Percentiles rank a stretch among this genome's conserved stretches.
Conservation (phyloP, 306 rosid species). For the Cucurbita pepo region DNA sequence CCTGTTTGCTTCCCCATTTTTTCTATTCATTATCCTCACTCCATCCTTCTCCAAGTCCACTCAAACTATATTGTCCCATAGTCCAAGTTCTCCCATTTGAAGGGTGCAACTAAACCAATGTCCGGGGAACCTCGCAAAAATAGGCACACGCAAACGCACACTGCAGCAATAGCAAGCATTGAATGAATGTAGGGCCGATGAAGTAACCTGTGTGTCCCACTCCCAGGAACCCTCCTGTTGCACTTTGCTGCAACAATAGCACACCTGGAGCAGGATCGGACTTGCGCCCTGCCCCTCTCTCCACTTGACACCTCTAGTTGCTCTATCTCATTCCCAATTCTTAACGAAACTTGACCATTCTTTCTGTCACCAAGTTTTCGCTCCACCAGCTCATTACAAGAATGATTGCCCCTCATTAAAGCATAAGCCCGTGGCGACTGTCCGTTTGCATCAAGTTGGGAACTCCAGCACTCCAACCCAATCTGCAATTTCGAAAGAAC, state of each 20-base stretch:
- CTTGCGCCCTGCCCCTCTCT: slow-evolving; percentile 19
- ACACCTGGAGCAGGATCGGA: slow-evolving; percentile 55
- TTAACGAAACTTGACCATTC: slow-evolving; percentile 46
- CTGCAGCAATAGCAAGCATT: slow-evolving; percentile 78
- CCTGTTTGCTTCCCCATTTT: background rate
- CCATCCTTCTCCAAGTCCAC: background rate
- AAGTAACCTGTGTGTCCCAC: slow-evolving; percentile 51
- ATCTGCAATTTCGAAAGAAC: slow-evolving; percentile 21
- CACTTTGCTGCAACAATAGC: slow-evolving; percentile 26
- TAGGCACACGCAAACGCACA: slow-evolving; percentile 82
- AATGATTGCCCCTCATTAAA: slow-evolving; percentile 52
- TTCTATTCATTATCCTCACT: background rate
- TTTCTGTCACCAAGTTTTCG: slow-evolving; percentile 41
- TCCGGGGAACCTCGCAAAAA: slow-evolving; percentile 61
- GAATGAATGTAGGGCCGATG: slow-evolving; percentile 67
- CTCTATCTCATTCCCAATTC: slow-evolving; percentile 34
- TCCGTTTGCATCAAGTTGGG: slow-evolving; percentile 57
- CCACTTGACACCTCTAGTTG: slow-evolving; percentile 18
- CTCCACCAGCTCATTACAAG: slow-evolving; percentile 51
- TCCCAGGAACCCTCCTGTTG: slow-evolving; percentile 36
- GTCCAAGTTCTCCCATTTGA: slow-evolving; percentile 70
- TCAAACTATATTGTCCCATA: slow-evolving; percentile 44
- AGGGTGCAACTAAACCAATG: slow-evolving; percentile 57
- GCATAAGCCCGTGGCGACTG: slow-evolving; percentile 65
- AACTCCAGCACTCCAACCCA: slow-evolving; percentile 70